A percentile compares a stretch with the other conserved stretches of the same genome.
Evolutionary conservation across 768 basidiomycete genomes (phyloP).

Genomic region (Trametes meyenii): DNA sequence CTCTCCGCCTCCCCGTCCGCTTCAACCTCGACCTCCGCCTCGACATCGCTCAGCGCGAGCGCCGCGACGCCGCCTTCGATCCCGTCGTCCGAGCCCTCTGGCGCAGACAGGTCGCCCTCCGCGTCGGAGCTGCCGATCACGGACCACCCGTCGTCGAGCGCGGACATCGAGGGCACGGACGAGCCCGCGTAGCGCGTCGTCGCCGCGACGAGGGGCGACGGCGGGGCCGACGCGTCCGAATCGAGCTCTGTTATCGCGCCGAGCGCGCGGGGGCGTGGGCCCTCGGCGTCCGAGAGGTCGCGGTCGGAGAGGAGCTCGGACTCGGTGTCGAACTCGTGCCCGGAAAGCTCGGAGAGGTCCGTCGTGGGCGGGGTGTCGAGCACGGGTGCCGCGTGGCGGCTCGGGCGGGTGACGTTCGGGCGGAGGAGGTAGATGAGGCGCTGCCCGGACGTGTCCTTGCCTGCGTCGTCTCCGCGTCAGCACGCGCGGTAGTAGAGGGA

Average conservation of each 20-base stretch:
- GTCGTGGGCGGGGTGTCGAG: conserved; percentile 77
- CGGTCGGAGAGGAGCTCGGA: conserved; percentile 34
- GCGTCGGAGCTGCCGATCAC: conserved; percentile 35
- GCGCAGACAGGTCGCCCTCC: conserved; percentile 24
- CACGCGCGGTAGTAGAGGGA: too few relatives aligned
- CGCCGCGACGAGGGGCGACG: conserved; percentile 34
- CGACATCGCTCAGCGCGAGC: conserved; percentile 38
- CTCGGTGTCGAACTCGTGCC: conserved; percentile 50
- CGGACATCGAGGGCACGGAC: conserved; percentile 21
- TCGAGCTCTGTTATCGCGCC: conserved; percentile 30
- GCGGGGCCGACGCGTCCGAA: conserved; percentile 32
- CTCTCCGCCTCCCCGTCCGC: conserved; percentile 29
- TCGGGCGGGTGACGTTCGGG: conserved; percentile 70
- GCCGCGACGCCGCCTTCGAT: conserved; percentile 37
- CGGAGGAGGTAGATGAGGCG: conserved; percentile 81
- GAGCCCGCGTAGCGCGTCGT: conserved; percentile 1
- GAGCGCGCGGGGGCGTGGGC: conserved; percentile 19
- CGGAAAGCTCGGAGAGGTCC: conserved; percentile 56
- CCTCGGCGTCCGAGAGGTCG: conserved; percentile 28
- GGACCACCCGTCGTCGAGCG: conserved; percentile 42
- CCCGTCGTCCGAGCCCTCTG: conserved; percentile 22
- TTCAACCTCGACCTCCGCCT: conserved; percentile 28
- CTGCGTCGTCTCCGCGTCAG: conserved; percentile 32
- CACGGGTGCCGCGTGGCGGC: conserved; percentile 42
- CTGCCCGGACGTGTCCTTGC: conserved; percentile 56